Base-by-base conservation (phyloP, 352 stramenopile genomes). In the Saprolegnia diclina region DNA sequence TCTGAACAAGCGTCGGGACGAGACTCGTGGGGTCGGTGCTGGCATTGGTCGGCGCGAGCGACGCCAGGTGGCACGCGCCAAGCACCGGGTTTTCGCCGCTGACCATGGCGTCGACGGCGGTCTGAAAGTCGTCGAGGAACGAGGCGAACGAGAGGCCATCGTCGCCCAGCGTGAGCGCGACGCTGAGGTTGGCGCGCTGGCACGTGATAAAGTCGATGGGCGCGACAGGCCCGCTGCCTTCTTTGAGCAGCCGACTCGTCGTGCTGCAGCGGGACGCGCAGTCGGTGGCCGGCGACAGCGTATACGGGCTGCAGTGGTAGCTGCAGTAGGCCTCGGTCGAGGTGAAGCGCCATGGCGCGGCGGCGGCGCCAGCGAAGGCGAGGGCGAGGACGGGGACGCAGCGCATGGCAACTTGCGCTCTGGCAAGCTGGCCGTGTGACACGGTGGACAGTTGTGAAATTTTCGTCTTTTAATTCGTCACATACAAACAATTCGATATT, bases 51-150 rank as follows among this genome's bases (percentile, higher is more conserved):
- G 79, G 62, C 9, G 79, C 71, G 1, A 63, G 77, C 1, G 79
- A 75, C 87, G 78, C 21, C 29, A 92, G 54, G 54, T 89, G 78
- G 29, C 83, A 92, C 21, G 80, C 83, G 35, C 89, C 81, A 40
- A 74, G 68, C 19, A 70, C 85, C 22, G 85, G 73, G 72, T 87
- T 84, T 21, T 72, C 73, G 48, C 80, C 86, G 10, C 72, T 72
- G 56, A 91, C 24, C 78, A 90, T 86, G 13, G 76, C 74, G 73
- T 92, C 79, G 46, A 71, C 26, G n/a, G 53, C 32, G 14, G 48
- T 32, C 24, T 65, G 19, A 44, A 66, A 71, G 11, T 71, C 24
- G n/a, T 22, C 5, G 1, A 50, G 45, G 55, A 65, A 71, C 29
- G 52, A 32, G 4, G 18, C 22, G 18, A 66, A 65, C n/a, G 21